Evolutionary conservation across 164 flowering plant genomes (phyloP).

Genomic region (Vitis rotundifolia): DNA sequence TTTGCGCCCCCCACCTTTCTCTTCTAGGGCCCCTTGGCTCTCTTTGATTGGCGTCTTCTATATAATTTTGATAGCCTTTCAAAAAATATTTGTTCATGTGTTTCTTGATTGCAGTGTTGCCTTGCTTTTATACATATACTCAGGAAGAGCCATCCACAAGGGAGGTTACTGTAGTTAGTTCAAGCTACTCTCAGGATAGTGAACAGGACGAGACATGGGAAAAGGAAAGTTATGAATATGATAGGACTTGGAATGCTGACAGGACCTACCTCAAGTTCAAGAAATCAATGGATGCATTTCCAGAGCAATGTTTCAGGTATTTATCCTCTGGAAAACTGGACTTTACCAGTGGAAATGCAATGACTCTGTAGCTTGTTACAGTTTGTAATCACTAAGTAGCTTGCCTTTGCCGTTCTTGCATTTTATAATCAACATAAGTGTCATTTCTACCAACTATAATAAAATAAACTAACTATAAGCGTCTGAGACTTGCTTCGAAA

Average conservation of each 20-base stretch:
- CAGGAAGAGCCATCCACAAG: conserved; percentile 46
- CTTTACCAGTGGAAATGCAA: not conserved
- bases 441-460: too few relatives aligned
- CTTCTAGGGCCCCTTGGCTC: too few relatives aligned
- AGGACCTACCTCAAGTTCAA: conserved; percentile 92
- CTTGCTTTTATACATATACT: conserved; percentile 80
- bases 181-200: conserved; percentile 38
- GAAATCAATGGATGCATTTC: conserved; percentile 73
- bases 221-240: conserved; percentile 82
- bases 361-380: too few relatives aligned
- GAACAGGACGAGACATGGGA: conserved; percentile 67
- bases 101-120: conserved; percentile 67
- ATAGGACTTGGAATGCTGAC: conserved; percentile 74
- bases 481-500: too few relatives aligned
- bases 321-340: conserved; percentile 2
- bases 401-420: too few relatives aligned
- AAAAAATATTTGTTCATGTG: not conserved
- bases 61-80: too few relatives aligned
- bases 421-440: too few relatives aligned
- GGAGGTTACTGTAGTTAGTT: conserved; percentile 28
- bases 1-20: too few relatives aligned
- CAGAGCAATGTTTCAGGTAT: conserved; percentile 95
- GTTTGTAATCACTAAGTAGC: too few relatives aligned
- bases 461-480: too few relatives aligned
- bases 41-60: too few relatives aligned